Base-by-base conservation (phyloP, 2,329 filamentous ascomycete genomes). In the Chaetomiaceae sp. region DNA sequence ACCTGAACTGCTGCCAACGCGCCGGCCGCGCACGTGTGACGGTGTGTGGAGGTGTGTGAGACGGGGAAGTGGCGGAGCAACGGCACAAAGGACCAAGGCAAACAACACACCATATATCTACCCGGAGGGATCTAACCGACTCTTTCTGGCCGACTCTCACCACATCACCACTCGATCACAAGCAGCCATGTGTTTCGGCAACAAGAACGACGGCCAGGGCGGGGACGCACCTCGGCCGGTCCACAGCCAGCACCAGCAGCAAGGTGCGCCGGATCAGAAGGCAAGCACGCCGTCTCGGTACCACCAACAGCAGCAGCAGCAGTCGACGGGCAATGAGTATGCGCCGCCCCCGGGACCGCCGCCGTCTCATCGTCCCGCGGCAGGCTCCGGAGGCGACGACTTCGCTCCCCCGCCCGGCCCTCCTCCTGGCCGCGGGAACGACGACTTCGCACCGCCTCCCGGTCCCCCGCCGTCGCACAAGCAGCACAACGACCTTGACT, bases 121-220 rank as follows among this genome's bases (percentile, higher is more conserved):
- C 22, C 22, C 22, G 22, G 22, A 24, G 9, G 6, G 22, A n/a
- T 9, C 22, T 6, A 24, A 6, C 9, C 22, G 6, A 24, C 24
- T 14, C 26, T 17, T 18, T 38, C 11, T 40, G 14, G n/a, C n/a
- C n/a, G n/a, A n/a, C n/a, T n/a, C n/a, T n/a, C n/a, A n/a, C n/a
- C n/a, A n/a, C n/a, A n/a, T n/a, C n/a, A n/a, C n/a, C n/a, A n/a
- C n/a, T 14, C 36, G 10, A 34, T 5, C 26, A 30, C 10, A 7
- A 41, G 14, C 22, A 33, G 49, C 30, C 38, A 76, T 77, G 74
- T 77, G 74, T 60, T 76, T 76, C 54, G 70, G 72, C 36, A 62
- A 62, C 53, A 72, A 69, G 40, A 65, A 71, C 47, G 65, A 68
- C 39, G 56, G 48, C 45, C 40, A 51, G 40, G 58, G 62, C 27